Base-by-base conservation (phyloP, 140 eudicot species). In the Oenanthe javanica region DNA sequence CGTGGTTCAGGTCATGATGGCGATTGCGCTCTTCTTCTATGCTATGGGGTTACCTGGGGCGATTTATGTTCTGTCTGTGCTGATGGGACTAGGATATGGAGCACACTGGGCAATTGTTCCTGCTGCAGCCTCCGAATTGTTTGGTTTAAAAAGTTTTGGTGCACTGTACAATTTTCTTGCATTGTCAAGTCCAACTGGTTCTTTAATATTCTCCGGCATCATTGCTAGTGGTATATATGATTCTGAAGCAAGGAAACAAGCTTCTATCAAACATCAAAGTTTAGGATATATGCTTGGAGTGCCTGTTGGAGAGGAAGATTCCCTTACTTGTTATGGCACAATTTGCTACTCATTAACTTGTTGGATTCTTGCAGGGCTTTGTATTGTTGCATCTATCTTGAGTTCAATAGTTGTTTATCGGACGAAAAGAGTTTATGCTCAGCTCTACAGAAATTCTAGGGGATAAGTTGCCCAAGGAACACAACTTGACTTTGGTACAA, bases 31-130 rank as follows among this genome's bases (percentile, higher is more conserved):
- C 25, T 77, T 86, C 59, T 90, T 76, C 85, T 86, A 88, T 42
- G 92, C 96, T 23, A 85, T 88, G 83, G 87, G 89, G 18, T 84
- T 86, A 79, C 88, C 92, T 0, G 90, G 88, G 40, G 84, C 89
- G 18, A 88, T 91, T 21, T 91, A 88, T 27, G 85, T 85, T 8
- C 87, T 91, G 9, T 87, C 91, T 7, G 88, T 89, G 61, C 84
- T 91, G 47, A 82, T 85, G 75, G 93, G 96, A n/a, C 87, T 86
- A 5, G 86, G 96, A 43, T 89, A 91, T 18, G 96, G 96, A n/a
- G 93, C 93, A 54, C 92, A 91, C 73, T 91, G 93, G 96, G 93
- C 96, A 36, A 86, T 91, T 50, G 90, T 91, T 21, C 96, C 96
- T 9, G 92, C 93, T 13, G 91, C 93, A 27, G 90, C 87, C 67